A percentile compares a stretch with the other conserved stretches of the same genome.
Evolutionary conservation across 1,284 basidiomycete species (phyloP).

Genomic region (Tilletiaria anomala): DNA sequence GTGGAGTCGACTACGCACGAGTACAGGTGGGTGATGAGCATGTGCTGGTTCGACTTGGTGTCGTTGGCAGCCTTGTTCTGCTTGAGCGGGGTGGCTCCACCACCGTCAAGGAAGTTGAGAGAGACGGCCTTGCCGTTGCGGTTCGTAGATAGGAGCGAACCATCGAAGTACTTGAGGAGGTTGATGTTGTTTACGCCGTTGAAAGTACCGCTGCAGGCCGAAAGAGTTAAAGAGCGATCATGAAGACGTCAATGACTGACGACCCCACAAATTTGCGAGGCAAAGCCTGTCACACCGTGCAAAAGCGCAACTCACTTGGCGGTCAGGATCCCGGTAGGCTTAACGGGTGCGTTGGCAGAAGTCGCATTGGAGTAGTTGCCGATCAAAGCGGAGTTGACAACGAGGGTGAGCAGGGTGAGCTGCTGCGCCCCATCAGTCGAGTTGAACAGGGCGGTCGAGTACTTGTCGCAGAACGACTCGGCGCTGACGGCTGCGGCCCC

Average conservation of each 20-base stretch:
- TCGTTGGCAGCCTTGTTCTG: constrained; percentile 8
- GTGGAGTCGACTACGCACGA: too few species aligned
- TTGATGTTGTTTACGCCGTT: constrained; percentile 2
- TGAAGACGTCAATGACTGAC: too few species aligned
- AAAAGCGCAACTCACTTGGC: too few species aligned
- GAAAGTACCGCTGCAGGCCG: too few species aligned
- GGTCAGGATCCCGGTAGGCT: constrained; percentile 6
- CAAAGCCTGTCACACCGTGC: too few species aligned
- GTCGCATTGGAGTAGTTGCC: constrained; percentile 8
- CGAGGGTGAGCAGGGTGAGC: constrained; percentile 8
- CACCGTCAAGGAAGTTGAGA: constrained; percentile 17
- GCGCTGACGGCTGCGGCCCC: neutral
- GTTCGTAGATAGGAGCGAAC: constrained; percentile 9
- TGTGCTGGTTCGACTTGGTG: constrained; percentile 1
- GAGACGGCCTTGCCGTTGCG: constrained; percentile 2
- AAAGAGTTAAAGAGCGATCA: too few species aligned
- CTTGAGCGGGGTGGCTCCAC: constrained; percentile 11
- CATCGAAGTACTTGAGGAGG: constrained; percentile 11
- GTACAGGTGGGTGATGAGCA: constrained; percentile 12
- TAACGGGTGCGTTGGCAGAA: too few species aligned
- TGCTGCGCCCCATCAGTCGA: constrained; percentile 7
- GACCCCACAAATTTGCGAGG: too few species aligned
- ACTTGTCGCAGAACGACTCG: constrained; percentile 11
- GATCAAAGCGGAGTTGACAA: constrained; percentile 15
- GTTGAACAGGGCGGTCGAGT: constrained; percentile 9